Conservation (phyloP, 345 rosid genomes). For the Dipteronia dyeriana region DNA sequence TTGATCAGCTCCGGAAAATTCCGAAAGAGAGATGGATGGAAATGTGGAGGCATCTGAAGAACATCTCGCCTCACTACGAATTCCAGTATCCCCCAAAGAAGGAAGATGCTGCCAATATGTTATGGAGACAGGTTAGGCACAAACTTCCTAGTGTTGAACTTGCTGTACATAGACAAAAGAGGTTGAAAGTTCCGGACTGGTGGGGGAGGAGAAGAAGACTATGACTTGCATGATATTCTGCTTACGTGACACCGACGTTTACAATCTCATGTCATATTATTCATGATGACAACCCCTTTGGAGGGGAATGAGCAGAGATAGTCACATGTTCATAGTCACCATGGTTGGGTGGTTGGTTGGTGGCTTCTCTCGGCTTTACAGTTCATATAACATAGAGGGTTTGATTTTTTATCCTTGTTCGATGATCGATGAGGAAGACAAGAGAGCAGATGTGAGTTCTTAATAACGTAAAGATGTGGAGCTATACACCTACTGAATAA, state of each 20-base stretch:
- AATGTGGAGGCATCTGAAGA: constrained; percentile 76
- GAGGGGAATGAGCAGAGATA: constrained; percentile 16
- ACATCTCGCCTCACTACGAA: constrained; percentile 73
- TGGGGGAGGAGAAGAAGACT: constrained; percentile 56
- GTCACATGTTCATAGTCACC: constrained; percentile 11
- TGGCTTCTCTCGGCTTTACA: constrained; percentile 3
- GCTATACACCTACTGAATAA: constrained; percentile 1
- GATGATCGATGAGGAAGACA: constrained; percentile 12
- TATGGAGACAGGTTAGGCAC: constrained; percentile 87
- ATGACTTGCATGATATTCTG: constrained; percentile 25
- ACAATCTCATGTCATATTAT: constrained; percentile 20
- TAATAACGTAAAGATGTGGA: constrained; percentile 14
- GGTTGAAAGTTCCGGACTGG: constrained; percentile 89
- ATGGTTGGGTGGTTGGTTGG: background rate
- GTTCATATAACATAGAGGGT: background rate
- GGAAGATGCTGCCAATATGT: constrained; percentile 77
- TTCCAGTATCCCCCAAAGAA: constrained; percentile 76
- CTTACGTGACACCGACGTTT: constrained; percentile 38
- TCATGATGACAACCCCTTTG: background rate
- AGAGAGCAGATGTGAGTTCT: background rate
- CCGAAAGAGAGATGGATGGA: constrained; percentile 70
- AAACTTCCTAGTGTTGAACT: constrained; percentile 68
- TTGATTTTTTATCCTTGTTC: background rate
- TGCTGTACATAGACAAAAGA: constrained; percentile 66
- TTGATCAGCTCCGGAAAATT: constrained; percentile 61